These are phyloP conservation scores for Chaetomium tenue DNA, from an alignment of 495 filamentous ascomycete genomes.

Conservation along the genomic window DNA sequence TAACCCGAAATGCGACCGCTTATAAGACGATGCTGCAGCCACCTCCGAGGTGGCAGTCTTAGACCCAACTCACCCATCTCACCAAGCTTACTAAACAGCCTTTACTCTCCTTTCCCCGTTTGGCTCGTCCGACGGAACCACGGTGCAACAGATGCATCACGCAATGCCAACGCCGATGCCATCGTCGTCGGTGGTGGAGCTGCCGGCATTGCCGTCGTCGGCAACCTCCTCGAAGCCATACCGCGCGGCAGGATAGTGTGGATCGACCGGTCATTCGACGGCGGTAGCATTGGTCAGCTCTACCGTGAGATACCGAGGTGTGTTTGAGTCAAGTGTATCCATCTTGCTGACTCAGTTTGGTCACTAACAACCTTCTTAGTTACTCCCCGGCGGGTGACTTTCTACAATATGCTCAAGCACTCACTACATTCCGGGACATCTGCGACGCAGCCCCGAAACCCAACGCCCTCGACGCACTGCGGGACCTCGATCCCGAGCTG, in stretches of 20 bases:
- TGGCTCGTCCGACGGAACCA: constrained; percentile 6
- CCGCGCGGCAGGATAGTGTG: constrained; percentile 26
- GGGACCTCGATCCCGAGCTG: constrained; percentile 7
- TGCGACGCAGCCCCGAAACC: constrained; percentile 14
- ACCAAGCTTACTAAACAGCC: neutral
- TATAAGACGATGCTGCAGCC: constrained; percentile 14
- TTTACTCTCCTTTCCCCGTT: neutral
- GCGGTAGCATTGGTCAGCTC: constrained; percentile 20
- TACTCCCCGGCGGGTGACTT: constrained; percentile 28
- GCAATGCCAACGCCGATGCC: constrained; percentile 14
- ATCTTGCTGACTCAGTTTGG: neutral
- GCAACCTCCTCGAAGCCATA: constrained; percentile 25
- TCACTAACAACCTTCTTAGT: constrained; percentile 18
- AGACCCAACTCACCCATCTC: no score
- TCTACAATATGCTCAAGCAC: constrained; percentile 19
- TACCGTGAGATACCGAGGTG: constrained; percentile 29
- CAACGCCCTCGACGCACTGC: constrained; percentile 20
- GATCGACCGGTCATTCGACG: constrained; percentile 25
- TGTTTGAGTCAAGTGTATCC: no score
- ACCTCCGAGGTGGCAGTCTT: neutral
- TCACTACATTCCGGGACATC: constrained; percentile 20
- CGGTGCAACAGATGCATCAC: neutral
- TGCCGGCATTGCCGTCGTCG: constrained; percentile 32
- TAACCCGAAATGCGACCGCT: constrained; percentile 6
- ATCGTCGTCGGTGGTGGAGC: constrained; percentile 31